A percentile compares a stretch with the other conserved stretches of the same genome.
Evolutionary conservation across 176 grass and related monocot species (phyloP).

Genomic region (Juncus inflexus): DNA sequence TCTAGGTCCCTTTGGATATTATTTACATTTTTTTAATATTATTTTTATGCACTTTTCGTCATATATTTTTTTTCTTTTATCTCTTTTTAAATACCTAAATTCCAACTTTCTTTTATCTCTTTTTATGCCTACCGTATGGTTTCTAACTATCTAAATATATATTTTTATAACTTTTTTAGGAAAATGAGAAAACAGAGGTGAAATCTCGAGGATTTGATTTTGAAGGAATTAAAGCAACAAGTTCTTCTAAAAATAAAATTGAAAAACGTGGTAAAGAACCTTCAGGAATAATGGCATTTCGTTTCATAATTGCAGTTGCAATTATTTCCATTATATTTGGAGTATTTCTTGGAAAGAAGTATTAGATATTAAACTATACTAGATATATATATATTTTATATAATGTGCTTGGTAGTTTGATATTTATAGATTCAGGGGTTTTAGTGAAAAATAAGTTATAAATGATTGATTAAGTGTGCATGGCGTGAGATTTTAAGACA

Average conservation of each 20-base stretch:
- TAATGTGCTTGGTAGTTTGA: constrained; percentile 12
- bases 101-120: neutral
- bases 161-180: constrained; percentile 36
- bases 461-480: neutral
- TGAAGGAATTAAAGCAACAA: constrained; percentile 36
- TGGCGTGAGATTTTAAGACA: no score
- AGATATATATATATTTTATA: neutral
- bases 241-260: constrained; percentile 20
- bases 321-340: constrained; percentile 66
- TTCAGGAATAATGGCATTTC: constrained; percentile 91
- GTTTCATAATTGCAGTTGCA: constrained; percentile 83
- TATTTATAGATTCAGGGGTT: constrained; percentile 1
- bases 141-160: neutral
- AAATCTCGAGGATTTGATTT: constrained; percentile 46
- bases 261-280: constrained; percentile 40
- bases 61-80: no score
- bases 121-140: neutral
- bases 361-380: no score
- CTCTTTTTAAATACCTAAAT: no score
- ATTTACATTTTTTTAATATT: no score
- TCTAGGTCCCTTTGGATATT: no score
- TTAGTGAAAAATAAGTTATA: constrained; percentile 8
- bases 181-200: constrained; percentile 32
- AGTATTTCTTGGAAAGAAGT: constrained; percentile 82
- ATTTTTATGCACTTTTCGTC: no score